Conservation (phyloP, 1,139 yeast genomes). For the Hansenula sp. region DNA sequence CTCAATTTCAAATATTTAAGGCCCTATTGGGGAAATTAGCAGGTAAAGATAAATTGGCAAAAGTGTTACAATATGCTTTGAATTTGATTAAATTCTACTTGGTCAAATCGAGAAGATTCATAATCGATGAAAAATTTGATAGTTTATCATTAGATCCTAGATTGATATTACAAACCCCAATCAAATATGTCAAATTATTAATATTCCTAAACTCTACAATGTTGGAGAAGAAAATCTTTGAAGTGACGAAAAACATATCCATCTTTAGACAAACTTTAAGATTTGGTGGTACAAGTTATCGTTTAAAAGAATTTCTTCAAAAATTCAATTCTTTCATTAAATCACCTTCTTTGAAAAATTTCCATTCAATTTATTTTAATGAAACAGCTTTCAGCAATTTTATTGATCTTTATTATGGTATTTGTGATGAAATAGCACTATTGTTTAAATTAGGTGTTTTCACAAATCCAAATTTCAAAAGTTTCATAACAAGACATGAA, state of each 20-base stretch:
- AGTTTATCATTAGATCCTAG: conserved; percentile 19
- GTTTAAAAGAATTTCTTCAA: conserved; percentile 29
- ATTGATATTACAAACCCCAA: conserved; percentile 16
- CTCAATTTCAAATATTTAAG: conserved; percentile 44
- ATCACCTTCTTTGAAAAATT: conserved; percentile 9
- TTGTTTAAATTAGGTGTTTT: conserved; percentile 52
- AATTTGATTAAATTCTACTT: conserved; percentile 52
- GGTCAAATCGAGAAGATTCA: conserved; percentile 31
- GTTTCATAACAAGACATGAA: conserved; percentile 47
- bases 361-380: conserved; percentile 32
- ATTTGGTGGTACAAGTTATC: conserved; percentile 70
- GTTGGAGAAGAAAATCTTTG: conserved; percentile 35
- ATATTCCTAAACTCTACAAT: conserved; percentile 23
- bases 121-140: conserved; percentile 19
- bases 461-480: conserved; percentile 33
- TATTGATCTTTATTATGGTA: conserved; percentile 54
- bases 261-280: conserved; percentile 66
- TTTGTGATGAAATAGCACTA: conserved; percentile 57
- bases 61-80: conserved; percentile 55
- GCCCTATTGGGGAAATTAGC: conserved; percentile 48
- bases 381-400: conserved; percentile 44
- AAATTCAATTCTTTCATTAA: conserved; percentile 14
- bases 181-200: conserved; percentile 23
- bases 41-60: conserved; percentile 72
- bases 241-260: conserved; percentile 48